Conservation (phyloP, 2,329 filamentous ascomycete genomes). For the Colletotrichum sp. region DNA sequence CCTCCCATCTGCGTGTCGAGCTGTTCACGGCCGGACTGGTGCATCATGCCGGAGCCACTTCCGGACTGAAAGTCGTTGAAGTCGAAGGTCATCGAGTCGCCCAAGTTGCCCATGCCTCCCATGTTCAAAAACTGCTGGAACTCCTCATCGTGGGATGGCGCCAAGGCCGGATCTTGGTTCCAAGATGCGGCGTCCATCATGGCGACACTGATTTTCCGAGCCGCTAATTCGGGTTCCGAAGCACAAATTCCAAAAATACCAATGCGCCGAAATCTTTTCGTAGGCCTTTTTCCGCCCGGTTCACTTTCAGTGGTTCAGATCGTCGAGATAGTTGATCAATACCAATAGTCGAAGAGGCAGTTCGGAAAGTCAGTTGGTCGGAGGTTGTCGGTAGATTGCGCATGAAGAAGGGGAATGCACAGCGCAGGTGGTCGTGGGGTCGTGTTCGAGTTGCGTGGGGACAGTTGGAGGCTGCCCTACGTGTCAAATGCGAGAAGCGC, state of each 20-base stretch:
- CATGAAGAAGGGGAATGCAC: neutral
- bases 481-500: neutral
- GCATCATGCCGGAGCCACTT: constrained; percentile 43
- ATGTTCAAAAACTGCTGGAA: constrained; percentile 71
- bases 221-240: neutral
- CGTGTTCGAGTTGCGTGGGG: constrained; percentile 1
- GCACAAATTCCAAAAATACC: neutral
- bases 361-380: neutral
- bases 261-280: neutral
- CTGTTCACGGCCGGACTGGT: constrained; percentile 40
- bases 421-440: constrained; percentile 4
- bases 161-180: constrained; percentile 63
- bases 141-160: constrained; percentile 60
- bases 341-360: neutral
- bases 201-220: constrained; percentile 28
- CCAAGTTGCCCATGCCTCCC: constrained; percentile 57
- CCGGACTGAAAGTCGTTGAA: constrained; percentile 58
- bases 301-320: neutral
- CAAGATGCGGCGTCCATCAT: constrained; percentile 61
- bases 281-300: neutral
- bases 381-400: neutral
- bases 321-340: neutral
- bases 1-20: constrained; percentile 58
- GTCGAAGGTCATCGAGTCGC: constrained; percentile 63
- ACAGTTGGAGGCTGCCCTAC: neutral